These are phyloP conservation scores for Scorias spongiosa DNA, from an alignment of 2,329 filamentous ascomycete genomes.

Conservation along the genomic window DNA sequence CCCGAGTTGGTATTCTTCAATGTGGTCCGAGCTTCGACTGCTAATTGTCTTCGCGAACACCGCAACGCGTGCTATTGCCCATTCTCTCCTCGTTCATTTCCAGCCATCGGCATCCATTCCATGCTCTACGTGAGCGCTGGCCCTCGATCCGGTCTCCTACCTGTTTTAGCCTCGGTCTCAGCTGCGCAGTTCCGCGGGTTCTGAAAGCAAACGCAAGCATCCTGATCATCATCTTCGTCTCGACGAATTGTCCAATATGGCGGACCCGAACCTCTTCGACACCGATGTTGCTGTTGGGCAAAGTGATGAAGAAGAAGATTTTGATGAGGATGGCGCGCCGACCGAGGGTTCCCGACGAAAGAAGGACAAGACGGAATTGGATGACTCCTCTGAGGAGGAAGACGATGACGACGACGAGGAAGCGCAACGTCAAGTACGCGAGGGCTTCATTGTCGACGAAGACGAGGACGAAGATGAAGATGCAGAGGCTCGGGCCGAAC, in stretches of 20 bases:
- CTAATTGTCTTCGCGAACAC: too few species aligned
- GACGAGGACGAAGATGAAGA: constrained; percentile 76
- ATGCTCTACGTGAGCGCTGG: too few species aligned
- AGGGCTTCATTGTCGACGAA: constrained; percentile 93
- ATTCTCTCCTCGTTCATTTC: too few species aligned
- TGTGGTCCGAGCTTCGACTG: too few species aligned
- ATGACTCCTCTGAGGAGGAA: constrained; percentile 85
- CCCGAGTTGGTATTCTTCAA: too few species aligned
- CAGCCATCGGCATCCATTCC: too few species aligned
- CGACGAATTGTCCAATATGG: constrained; percentile 1
- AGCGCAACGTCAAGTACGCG: constrained; percentile 59
- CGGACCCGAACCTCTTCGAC: constrained; percentile 50
- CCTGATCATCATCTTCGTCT: too few species aligned
- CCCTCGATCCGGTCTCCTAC: too few species aligned
- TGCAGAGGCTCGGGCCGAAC: constrained; percentile 48
- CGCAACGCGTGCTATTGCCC: too few species aligned
- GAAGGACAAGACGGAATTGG: constrained; percentile 32
- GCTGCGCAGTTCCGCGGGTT: too few species aligned
- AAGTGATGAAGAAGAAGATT: constrained; percentile 71
- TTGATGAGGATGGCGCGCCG: constrained; percentile 58
- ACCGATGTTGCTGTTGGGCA: constrained; percentile 74
- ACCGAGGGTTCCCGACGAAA: constrained; percentile 21
- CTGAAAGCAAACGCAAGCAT: too few species aligned
- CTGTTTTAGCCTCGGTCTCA: too few species aligned
- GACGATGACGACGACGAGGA: constrained; percentile 79